Evolutionary conservation across 805 yeast genomes (phyloP), one percentile per base, ranked within the genome.

Genomic region (Wickerhamiella australiensis): DNA sequence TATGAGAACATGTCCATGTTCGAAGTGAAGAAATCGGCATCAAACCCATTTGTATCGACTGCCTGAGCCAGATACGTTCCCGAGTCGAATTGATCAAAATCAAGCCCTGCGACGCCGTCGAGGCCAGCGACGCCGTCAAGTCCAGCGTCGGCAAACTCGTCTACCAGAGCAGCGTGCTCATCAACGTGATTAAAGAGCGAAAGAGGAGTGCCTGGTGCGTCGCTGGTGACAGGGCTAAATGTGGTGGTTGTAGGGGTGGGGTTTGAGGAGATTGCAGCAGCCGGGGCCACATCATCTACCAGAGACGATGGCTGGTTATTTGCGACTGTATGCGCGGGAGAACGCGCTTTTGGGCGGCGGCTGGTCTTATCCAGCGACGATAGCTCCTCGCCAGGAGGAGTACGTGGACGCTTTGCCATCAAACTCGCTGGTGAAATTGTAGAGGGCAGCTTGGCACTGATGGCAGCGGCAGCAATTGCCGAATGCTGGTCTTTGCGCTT

Each of bases 1-100:
- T 33, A 43, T 18, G 40, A 31, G 27, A 52, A 55, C 35, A 55
- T 53, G 29, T 53, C 55, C 42, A 55, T 49, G 29, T 42, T 27
- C 11, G 59, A 52, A 3, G 56, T 58, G 21, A 57, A 51, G 35
- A 57, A 53, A 40, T 55, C 59, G 47, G 54, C 48, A 18, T 53
- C 57, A 42, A 54, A 51, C 17, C 49, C 43, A 27, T 43, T 49
- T 12, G 53, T 54, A 17, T 55, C 57, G 29, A 55, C 52, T 35
- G 54, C 61, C 13, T 60, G 59, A 9, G 59, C 55, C 27, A 58
- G 49, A 25, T 40, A 46, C 29, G 43, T 17, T 11, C 33, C 50
- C 9, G 37, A 46, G 8, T 26, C 50, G n/a, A 51, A 25, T 11
- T 43, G 43, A 17, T 50, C 53, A 25, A 51, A 38, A n/a, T 35